Percentiles rank a stretch among this genome's conserved stretches.
Conservation (phyloP, 1,284 basidiomycete genomes). For the Trichosporon inkin region DNA sequence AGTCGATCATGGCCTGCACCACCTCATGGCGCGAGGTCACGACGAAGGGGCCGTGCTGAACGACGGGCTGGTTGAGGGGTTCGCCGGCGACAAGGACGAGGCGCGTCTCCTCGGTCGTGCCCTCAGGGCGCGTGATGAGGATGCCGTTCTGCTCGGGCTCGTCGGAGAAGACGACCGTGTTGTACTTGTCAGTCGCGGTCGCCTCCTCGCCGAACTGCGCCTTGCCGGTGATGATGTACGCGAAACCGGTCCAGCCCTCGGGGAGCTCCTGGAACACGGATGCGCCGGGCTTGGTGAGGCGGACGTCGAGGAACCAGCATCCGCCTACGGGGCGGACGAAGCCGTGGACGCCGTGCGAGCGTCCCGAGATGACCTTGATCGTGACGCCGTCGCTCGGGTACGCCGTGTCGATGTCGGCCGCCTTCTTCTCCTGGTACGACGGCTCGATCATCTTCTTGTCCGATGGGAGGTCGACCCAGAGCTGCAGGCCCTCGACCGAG, state of each 20-base stretch:
- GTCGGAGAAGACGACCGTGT: constrained; percentile 63
- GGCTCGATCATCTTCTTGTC: constrained; percentile 72
- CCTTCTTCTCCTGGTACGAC: constrained; percentile 54
- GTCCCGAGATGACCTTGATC: constrained; percentile 83
- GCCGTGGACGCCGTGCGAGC: constrained; percentile 74
- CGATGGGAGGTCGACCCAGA: constrained; percentile 91
- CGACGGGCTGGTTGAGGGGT: constrained; percentile 80
- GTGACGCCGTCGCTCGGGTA: constrained; percentile 68
- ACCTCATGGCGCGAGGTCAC: constrained; percentile 78
- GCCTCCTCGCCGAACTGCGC: constrained; percentile 57
- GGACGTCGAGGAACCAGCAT: constrained; percentile 87
- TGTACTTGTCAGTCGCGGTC: constrained; percentile 58
- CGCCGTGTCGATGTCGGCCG: constrained; percentile 55
- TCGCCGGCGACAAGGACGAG: constrained; percentile 78
- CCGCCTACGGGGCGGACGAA: constrained; percentile 85
- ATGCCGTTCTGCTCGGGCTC: constrained; percentile 43
- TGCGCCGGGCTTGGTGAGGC: constrained; percentile 62
- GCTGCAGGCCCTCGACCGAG: constrained; percentile 64
- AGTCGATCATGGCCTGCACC: constrained; percentile 76
- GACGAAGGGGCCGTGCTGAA: constrained; percentile 61
- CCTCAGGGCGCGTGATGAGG: constrained; percentile 48
- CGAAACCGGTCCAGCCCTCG: constrained; percentile 73
- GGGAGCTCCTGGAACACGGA: constrained; percentile 80
- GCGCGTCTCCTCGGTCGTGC: constrained; percentile 61
- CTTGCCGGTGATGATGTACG: constrained; percentile 64